Conservation (phyloP, 805 yeast genomes). For the Lipomyces japonicus region DNA sequence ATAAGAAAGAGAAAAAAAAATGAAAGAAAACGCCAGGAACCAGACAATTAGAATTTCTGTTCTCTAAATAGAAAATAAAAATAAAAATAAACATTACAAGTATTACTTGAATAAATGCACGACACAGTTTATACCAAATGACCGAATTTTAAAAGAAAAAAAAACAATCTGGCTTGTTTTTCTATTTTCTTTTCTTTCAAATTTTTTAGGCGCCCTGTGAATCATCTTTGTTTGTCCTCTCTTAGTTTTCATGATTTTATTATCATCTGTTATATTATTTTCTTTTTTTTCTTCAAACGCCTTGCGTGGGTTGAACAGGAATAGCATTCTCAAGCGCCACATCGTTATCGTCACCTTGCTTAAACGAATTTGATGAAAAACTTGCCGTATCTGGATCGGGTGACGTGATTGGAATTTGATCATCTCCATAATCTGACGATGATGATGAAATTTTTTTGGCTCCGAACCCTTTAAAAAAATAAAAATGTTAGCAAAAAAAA, state of each 20-base stretch:
- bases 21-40: no score
- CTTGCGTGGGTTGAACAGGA: not conserved
- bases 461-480: not conserved
- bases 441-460: not conserved
- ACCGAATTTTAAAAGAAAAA: constrained; percentile 1
- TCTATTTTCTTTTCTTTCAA: not conserved
- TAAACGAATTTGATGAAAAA: constrained; percentile 10
- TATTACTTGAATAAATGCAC: not conserved
- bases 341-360: not conserved
- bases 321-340: constrained; percentile 1
- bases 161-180: not conserved
- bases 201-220: no score
- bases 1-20: not conserved
- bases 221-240: no score
- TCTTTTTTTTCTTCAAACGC: constrained; percentile 4
- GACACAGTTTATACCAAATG: constrained; percentile 7
- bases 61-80: not conserved
- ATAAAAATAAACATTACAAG: not conserved
- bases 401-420: constrained; percentile 16
- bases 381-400: constrained; percentile 9
- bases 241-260: no score
- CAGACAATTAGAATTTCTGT: not conserved
- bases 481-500: constrained; percentile 1
- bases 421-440: constrained; percentile 7
- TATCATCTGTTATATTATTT: constrained; percentile 11